Base-by-base conservation (phyloP, 352 stramenopile genomes). In the Peronospora belbahrii region DNA sequence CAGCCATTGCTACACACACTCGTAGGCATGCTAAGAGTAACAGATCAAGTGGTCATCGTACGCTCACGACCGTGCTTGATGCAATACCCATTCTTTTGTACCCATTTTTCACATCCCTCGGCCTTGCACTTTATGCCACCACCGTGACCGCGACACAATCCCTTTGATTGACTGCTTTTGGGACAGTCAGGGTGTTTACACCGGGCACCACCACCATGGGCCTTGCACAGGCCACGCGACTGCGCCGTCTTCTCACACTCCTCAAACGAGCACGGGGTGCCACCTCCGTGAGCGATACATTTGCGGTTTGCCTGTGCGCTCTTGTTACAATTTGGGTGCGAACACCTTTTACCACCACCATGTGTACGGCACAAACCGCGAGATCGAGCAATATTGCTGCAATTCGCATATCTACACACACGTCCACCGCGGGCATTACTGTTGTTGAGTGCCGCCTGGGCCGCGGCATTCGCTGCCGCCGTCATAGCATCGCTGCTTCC, bases 41-140 rank as follows among this genome's bases (percentile, higher is more conserved):
- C 37, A 15, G n/a, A 30, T 78, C 56, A 88, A 25, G 73, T 69
- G 23, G 64, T 83, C 67, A 78, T 71, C 15, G 76, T 45, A 54
- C 60, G 67, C 52, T 91, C 81, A 54, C 81, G 79, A 41, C 79
- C 81, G 57, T 93, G 81, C 65, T 91, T 90, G 60, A 91, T 91
- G 62, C 81, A 93, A 59, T 88, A 93, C 40, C 79, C 81, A 51
- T 91, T 91, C 68, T 88, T 89, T 64, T 93, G 81, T 52, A 91
- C 79, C 79, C 81, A 90, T 61, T 93, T 93, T 45, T 89, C 81
- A 42, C 81, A 93, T 11, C 81, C 76, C 37, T 88, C 77, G 30
- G 80, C 74, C 56, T 90, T 93, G 51, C 81, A 93, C 59, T 89
- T 89, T 48, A 91, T 88, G 45, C 79, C 81, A 23, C 81, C 81